These are phyloP conservation scores for Balansia obtecta DNA, from an alignment of 2,329 filamentous ascomycete species.

Conservation along the genomic window DNA sequence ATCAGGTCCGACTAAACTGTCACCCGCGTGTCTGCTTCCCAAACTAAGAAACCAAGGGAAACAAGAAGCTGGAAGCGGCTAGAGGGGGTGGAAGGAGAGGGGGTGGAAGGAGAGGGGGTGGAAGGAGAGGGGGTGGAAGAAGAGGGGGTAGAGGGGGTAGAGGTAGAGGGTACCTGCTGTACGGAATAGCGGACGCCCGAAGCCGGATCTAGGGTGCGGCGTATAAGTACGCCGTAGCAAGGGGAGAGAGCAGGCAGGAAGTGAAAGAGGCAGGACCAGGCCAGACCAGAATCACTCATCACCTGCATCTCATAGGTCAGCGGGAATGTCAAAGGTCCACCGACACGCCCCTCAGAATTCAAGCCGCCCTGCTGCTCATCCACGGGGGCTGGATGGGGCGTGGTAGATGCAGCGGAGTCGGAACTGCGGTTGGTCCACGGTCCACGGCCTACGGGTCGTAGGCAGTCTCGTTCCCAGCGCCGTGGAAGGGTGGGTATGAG, in stretches of 20 bases:
- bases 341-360: conserved; percentile 2
- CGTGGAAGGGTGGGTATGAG: too few relatives aligned
- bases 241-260: neutral
- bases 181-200: neutral
- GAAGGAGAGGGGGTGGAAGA: too few relatives aligned
- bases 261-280: neutral
- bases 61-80: conserved; percentile 1
- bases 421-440: too few relatives aligned
- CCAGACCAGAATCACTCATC: neutral
- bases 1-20: neutral
- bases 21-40: neutral
- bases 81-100: neutral
- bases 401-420: neutral
- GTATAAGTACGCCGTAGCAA: too few relatives aligned
- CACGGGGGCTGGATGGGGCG: conserved; percentile 1
- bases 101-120: neutral
- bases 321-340: neutral
- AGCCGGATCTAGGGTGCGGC: neutral
- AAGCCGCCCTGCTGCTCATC: conserved; percentile 1
- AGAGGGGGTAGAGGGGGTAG: too few relatives aligned
- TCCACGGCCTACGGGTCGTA: too few relatives aligned
- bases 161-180: too few relatives aligned
- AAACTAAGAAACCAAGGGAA: neutral
- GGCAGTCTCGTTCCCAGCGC: too few relatives aligned
- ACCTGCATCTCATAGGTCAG: too few relatives aligned